A percentile compares a stretch with the other conserved stretches of the same genome.
These are phyloP conservation scores for Russula vinacea DNA, from an alignment of 768 basidiomycete species.

Conservation along the genomic window DNA sequence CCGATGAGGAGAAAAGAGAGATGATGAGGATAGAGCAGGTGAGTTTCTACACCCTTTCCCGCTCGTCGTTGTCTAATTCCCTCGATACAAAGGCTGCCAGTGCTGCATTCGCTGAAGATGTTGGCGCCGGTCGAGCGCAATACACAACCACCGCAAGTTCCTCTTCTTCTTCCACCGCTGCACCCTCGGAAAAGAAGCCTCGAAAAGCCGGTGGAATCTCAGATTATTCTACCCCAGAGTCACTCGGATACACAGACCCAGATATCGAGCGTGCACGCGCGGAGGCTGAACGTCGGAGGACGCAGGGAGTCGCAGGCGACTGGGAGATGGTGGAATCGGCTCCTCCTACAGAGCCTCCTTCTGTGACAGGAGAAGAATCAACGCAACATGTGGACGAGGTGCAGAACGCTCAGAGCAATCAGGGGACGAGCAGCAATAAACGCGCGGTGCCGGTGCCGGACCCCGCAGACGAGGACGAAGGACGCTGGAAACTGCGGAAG, in stretches of 20 bases:
- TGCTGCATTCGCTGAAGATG: constrained; percentile 74
- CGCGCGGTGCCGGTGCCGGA: constrained; percentile 34
- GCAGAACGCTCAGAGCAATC: constrained; percentile 28
- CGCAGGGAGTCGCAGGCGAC: constrained; percentile 69
- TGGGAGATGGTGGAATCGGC: constrained; percentile 63
- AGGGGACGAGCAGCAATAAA: constrained; percentile 30
- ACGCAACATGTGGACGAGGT: constrained; percentile 24
- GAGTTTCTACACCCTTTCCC: constrained; percentile 27
- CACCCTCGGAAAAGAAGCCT: constrained; percentile 26
- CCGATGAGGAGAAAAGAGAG: constrained; percentile 81
- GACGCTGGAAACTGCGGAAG: constrained; percentile 65
- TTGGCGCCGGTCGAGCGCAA: constrained; percentile 58
- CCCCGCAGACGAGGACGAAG: constrained; percentile 47
- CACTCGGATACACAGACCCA: constrained; percentile 76
- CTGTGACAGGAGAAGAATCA: constrained; percentile 19
- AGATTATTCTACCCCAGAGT: constrained; percentile 86
- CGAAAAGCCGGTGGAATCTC: constrained; percentile 66
- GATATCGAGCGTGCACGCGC: constrained; percentile 64
- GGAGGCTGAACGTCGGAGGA: constrained; percentile 55
- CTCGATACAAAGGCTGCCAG: constrained; percentile 58
- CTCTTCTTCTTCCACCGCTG: constrained; percentile 29
- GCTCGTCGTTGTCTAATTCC: constrained; percentile 10
- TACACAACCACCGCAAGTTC: constrained; percentile 30
- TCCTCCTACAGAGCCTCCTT: constrained; percentile 33
- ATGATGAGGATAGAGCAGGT: constrained; percentile 86